These are phyloP conservation scores for Psilocybe subaeruginosa DNA, from an alignment of 768 basidiomycete species.

Conservation along the genomic window DNA sequence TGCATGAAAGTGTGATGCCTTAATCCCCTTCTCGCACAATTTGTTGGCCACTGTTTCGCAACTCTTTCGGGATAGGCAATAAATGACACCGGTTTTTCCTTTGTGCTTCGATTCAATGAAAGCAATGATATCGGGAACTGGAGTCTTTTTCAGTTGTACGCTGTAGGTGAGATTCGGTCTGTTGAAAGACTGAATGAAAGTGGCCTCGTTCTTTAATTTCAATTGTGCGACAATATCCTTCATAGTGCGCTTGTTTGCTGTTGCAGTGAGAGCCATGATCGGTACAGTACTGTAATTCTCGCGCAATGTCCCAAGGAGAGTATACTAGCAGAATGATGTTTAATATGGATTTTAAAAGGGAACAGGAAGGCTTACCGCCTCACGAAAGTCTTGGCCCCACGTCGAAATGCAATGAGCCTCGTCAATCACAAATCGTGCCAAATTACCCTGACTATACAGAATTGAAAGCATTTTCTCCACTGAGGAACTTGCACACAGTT, in stretches of 20 bases:
- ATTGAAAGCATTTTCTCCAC: conserved; percentile 57
- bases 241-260: conserved; percentile 79
- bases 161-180: conserved; percentile 88
- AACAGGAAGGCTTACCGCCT: conserved; percentile 54
- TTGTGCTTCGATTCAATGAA: conserved; percentile 67
- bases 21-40: conserved; percentile 61
- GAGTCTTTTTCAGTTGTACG: conserved; percentile 48
- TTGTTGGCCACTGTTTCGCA: conserved; percentile 83
- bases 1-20: conserved; percentile 87
- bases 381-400: conserved; percentile 94
- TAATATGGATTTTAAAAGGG: background rate
- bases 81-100: conserved; percentile 80
- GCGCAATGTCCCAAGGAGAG: conserved; percentile 67
- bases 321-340: conserved; percentile 54
- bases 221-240: conserved; percentile 80
- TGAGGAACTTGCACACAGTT: conserved; percentile 63
- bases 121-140: conserved; percentile 62
- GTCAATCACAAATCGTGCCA: conserved; percentile 93
- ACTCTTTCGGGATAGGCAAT: conserved; percentile 68
- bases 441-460: conserved; percentile 56
- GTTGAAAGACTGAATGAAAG: conserved; percentile 87
- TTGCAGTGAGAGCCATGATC: conserved; percentile 96
- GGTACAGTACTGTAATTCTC: conserved; percentile 78
- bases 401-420: conserved; percentile 95
- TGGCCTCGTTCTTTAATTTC: conserved; percentile 55